Evolutionary conservation across 768 basidiomycete species (phyloP).

Genomic region (Lactifluus echinatus): DNA sequence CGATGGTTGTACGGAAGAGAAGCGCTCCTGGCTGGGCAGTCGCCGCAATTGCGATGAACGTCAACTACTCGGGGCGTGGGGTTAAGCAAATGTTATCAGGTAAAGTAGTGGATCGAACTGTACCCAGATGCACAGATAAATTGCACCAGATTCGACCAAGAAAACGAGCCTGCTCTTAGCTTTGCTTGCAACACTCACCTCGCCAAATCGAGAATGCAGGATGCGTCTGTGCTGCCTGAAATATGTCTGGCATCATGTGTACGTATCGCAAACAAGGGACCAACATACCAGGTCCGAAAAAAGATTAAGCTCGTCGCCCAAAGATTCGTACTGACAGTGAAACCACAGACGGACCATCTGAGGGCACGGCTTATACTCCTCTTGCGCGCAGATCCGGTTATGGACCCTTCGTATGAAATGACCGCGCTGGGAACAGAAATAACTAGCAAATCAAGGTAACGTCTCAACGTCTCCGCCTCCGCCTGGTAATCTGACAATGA

Average conservation of each 20-base stretch:
- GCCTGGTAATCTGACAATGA: background rate
- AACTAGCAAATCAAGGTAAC: background rate
- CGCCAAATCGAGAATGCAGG: background rate
- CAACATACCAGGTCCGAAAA: slow-evolving; percentile 5
- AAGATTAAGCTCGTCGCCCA: slow-evolving; percentile 13
- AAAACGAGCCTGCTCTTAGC: slow-evolving; percentile 1
- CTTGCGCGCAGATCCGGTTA: background rate
- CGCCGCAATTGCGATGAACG: background rate
- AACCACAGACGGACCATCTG: background rate
- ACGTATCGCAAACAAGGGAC: background rate
- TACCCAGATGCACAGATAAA: slow-evolving; percentile 10
- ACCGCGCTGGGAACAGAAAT: background rate
- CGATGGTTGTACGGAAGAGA: background rate
- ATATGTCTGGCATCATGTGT: background rate
- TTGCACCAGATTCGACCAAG: slow-evolving; percentile 4
- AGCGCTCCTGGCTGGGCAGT: background rate
- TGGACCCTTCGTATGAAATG: background rate
- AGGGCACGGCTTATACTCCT: background rate
- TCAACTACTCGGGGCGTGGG: background rate
- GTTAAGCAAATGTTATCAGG: background rate
- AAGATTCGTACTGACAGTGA: slow-evolving; percentile 4
- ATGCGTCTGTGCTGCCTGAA: background rate
- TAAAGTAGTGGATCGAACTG: background rate
- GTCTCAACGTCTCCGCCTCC: no score
- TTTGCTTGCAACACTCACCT: background rate